Conservation (phyloP, 2,329 filamentous ascomycete genomes). For the Ascosphaera apis region DNA sequence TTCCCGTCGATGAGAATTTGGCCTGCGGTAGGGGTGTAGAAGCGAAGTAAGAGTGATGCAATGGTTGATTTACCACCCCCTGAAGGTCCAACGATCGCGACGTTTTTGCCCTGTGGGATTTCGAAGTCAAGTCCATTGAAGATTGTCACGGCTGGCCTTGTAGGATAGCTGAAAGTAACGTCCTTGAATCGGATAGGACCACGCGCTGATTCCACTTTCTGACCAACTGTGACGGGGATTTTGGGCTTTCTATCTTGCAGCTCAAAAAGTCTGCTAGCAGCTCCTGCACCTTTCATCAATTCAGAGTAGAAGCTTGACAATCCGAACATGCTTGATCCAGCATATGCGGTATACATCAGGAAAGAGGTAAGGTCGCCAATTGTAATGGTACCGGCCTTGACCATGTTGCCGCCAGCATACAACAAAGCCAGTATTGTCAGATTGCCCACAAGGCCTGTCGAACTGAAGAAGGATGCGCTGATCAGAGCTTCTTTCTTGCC, state of each 20-base stretch:
- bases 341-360: constrained; percentile 91
- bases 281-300: constrained; percentile 95
- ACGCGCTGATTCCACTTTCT: constrained; percentile 57
- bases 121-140: constrained; percentile 77
- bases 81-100: constrained; percentile 88
- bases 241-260: constrained; percentile 73
- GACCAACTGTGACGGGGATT: constrained; percentile 67
- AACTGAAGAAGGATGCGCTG: constrained; percentile 71
- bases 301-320: constrained; percentile 93
- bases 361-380: constrained; percentile 90
- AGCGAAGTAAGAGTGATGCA: constrained; percentile 69
- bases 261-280: constrained; percentile 88
- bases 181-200: constrained; percentile 74
- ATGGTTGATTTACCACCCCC: constrained; percentile 95
- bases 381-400: constrained; percentile 63
- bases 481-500: constrained; percentile 72
- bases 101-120: constrained; percentile 80
- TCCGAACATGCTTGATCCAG: constrained; percentile 70
- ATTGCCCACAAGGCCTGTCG: constrained; percentile 79
- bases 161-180: constrained; percentile 79
- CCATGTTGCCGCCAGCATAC: constrained; percentile 75
- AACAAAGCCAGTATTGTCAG: constrained; percentile 85
- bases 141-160: constrained; percentile 71
- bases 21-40: constrained; percentile 65
- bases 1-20: constrained; percentile 62